phyloP scores from a whole-genome alignment of 495 filamentous ascomycete species.

The Penicillium cosmopolitanum region DNA sequence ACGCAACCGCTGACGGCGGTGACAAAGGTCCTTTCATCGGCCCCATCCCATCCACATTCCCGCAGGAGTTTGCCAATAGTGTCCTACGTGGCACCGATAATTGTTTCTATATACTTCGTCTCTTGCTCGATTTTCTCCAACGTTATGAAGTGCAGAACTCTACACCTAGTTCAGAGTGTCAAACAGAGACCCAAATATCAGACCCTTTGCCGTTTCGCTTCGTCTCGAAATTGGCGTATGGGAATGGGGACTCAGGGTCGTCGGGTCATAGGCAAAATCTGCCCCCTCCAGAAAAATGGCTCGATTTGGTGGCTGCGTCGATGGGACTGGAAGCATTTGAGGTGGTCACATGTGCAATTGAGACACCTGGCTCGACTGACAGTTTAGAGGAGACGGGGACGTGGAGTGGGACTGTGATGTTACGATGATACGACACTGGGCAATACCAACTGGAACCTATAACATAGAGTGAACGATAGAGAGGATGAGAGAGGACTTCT shows the following conservation, averaged over 20 bases:
- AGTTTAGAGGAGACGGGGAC: background rate
- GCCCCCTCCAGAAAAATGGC: conserved; percentile 22
- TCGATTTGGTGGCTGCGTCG: conserved; percentile 30
- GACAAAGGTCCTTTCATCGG: conserved; percentile 19
- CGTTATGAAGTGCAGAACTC: background rate
- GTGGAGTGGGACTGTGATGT: background rate
- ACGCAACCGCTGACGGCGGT: background rate
- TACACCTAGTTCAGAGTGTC: background rate
- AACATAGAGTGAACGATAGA: background rate
- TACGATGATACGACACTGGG: background rate
- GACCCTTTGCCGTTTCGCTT: conserved; percentile 22
- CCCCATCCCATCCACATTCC: conserved; percentile 25
- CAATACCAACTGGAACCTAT: background rate
- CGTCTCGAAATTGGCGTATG: conserved; percentile 17
- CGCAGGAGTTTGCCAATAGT: conserved; percentile 28
- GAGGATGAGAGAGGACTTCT: background rate
- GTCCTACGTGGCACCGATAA: conserved; percentile 22
- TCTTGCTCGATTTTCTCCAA: conserved; percentile 20
- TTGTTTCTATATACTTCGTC: conserved; percentile 21
- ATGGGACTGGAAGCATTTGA: conserved; percentile 30
- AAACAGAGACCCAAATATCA: background rate
- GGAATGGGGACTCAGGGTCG: background rate
- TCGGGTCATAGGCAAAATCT: background rate
- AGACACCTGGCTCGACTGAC: background rate
- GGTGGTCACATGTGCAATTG: conserved; percentile 9